Base-by-base conservation (phyloP, 495 filamentous ascomycete genomes). In the Cryomyces minteri region DNA sequence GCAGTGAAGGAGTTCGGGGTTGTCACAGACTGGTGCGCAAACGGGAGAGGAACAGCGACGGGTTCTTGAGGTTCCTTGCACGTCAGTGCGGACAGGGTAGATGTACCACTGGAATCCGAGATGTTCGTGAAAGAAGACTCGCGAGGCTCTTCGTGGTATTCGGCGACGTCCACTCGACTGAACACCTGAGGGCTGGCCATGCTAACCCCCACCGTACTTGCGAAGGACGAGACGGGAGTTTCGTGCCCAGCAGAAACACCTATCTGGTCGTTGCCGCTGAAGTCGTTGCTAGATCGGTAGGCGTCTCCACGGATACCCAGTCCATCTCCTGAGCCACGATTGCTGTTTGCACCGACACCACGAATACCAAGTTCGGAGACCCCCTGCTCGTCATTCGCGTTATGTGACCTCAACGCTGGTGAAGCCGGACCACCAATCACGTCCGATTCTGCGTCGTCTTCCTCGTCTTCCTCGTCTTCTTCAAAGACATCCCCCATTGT, bases 401-500 rank as follows among this genome's bases (percentile, higher is more conserved):
- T 54, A 45, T 61, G 56, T 32, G 59, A 25, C 18, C 18, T 25
- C 18, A 25, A 25, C 18, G 18, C 18, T 25, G 18, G 18, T 25
- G 18, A 25, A 25, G 2, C 18, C 2, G 18, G 18, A 25, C 18
- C 18, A 25, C 18, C 2, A 25, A 25, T 25, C 18, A 25, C 18
- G 18, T 25, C 18, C 18, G 18, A 25, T 25, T 25, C 18, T 25
- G 1, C 63, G n/a, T n/a, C n/a, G n/a, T n/a, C n/a, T n/a, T n/a
- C n/a, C 5, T 76, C 76, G 47, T 94, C 84, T 51, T 92, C 87
- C 51, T 94, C 90, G 44, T 98, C 90, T 61, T 94, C 90, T 57
- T 94, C 86, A 49, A 94, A 93, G 5, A 94, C 90, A 61, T 95
- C 90, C 14, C 80, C 80, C 71, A 85, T 77, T 4, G 76, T 77